A percentile compares a stretch with the other conserved stretches of the same genome.
Evolutionary conservation across 2,329 filamentous ascomycete species (phyloP).

Genomic region (Alternaria viburni): DNA sequence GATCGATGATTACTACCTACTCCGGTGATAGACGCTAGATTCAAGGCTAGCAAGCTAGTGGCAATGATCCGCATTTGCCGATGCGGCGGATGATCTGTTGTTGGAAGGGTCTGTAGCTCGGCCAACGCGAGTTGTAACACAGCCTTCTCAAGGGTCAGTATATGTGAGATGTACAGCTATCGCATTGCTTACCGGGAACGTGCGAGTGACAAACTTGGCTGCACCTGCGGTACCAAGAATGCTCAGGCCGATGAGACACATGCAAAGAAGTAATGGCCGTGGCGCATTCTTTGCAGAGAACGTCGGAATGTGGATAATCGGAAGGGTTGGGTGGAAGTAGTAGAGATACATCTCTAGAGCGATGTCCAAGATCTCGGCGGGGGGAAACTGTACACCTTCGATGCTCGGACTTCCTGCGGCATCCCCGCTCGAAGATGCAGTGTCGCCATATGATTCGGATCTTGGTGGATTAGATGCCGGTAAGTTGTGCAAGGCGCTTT

Average conservation of each 20-base stretch:
- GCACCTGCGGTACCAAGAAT: slow-evolving; percentile 60
- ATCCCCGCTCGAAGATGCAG: slow-evolving; percentile 41
- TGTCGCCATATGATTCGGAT: slow-evolving; percentile 39
- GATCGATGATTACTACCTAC: slow-evolving; percentile 32
- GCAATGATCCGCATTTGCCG: slow-evolving; percentile 56
- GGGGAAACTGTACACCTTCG: slow-evolving; percentile 51
- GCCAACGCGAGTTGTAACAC: slow-evolving; percentile 50
- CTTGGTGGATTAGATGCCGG: slow-evolving; percentile 25
- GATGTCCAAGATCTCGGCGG: slow-evolving; percentile 61
- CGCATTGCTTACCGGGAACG: slow-evolving; percentile 47
- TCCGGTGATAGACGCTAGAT: slow-evolving; percentile 57
- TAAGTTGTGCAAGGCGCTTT: slow-evolving; percentile 37
- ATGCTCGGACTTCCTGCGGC: slow-evolving; percentile 33
- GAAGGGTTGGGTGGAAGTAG: slow-evolving; percentile 60
- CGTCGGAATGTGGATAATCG: slow-evolving; percentile 61
- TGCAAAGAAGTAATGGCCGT: slow-evolving; percentile 56
- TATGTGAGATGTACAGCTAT: background rate
- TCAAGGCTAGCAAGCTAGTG: slow-evolving; percentile 56
- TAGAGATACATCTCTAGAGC: slow-evolving; percentile 62
- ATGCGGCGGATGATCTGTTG: slow-evolving; percentile 48
- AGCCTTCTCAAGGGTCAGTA: slow-evolving; percentile 21
- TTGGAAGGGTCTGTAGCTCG: slow-evolving; percentile 53
- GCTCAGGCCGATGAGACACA: slow-evolving; percentile 61
- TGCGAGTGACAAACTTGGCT: slow-evolving; percentile 56
- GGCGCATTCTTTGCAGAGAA: slow-evolving; percentile 59